Conservation (phyloP, 2,329 filamentous ascomycete genomes). For the Sarocladiaceae sp. region DNA sequence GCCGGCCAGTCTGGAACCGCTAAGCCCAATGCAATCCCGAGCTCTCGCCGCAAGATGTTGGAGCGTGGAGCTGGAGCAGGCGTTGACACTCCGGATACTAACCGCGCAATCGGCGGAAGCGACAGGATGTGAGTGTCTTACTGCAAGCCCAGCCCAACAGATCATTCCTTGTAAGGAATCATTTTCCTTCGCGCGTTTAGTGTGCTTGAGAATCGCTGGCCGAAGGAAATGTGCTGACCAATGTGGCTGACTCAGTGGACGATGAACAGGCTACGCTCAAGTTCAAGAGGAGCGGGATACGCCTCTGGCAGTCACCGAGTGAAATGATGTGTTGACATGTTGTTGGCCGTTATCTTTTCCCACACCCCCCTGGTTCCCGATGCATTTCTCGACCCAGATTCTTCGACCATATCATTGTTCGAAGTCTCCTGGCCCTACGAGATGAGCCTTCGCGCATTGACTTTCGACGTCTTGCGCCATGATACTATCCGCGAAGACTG, state of each 20-base stretch:
- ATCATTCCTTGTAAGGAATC: slow-evolving; percentile 82
- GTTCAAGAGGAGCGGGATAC: slow-evolving; percentile 63
- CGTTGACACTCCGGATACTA: slow-evolving; percentile 67
- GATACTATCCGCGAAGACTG: slow-evolving; percentile 1
- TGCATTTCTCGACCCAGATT: slow-evolving; percentile 13
- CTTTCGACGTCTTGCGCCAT: slow-evolving; percentile 11
- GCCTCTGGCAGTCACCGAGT: slow-evolving; percentile 28
- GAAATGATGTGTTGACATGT: slow-evolving; percentile 4
- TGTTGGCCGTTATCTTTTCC: not conserved
- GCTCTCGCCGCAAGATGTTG: slow-evolving; percentile 80
- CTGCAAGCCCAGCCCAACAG: slow-evolving; percentile 41
- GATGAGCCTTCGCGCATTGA: slow-evolving; percentile 20
- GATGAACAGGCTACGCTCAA: slow-evolving; percentile 81
- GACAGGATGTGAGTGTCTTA: slow-evolving; percentile 88
- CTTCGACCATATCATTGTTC: not conserved
- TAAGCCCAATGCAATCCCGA: slow-evolving; percentile 71
- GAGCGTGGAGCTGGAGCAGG: slow-evolving; percentile 57
- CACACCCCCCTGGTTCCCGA: slow-evolving; percentile 14
- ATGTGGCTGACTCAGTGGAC: slow-evolving; percentile 80
- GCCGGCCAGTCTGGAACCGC: slow-evolving; percentile 59
- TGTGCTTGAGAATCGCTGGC: slow-evolving; percentile 70
- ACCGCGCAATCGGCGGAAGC: slow-evolving; percentile 72
- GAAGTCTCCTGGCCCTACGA: slow-evolving; percentile 7
- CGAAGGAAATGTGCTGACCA: slow-evolving; percentile 68
- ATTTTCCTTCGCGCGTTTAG: slow-evolving; percentile 77